Evolutionary conservation across 768 basidiomycete species (phyloP).

Genomic region (Asterophora lycoperdoides): DNA sequence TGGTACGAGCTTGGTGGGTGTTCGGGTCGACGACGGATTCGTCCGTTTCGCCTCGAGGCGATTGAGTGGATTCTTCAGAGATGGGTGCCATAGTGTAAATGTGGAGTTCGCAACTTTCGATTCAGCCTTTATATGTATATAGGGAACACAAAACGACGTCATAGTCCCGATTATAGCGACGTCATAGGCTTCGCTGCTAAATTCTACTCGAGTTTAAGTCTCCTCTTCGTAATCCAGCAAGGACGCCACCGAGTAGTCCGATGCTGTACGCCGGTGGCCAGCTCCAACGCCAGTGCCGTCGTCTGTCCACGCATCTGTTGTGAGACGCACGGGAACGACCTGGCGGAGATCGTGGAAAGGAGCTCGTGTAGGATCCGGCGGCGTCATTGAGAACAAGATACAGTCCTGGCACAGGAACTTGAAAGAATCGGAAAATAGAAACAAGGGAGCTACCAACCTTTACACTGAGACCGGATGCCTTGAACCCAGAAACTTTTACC

Average conservation of each 20-base stretch:
- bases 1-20: conserved; percentile 8
- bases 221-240: conserved; percentile 6
- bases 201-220: neutral
- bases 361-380: conserved; percentile 50
- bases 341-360: conserved; percentile 58
- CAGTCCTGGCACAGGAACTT: conserved; percentile 46
- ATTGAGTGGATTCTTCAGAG: too few relatives aligned
- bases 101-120: neutral
- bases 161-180: conserved; percentile 3
- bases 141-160: conserved; percentile 9
- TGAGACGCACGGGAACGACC: conserved; percentile 58
- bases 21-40: conserved; percentile 3
- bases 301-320: conserved; percentile 57
- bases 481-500: conserved; percentile 59
- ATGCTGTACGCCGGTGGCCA: neutral
- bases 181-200: neutral
- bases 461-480: conserved; percentile 57
- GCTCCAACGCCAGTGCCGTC: conserved; percentile 32
- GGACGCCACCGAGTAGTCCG: conserved; percentile 13
- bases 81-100: neutral
- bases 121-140: neutral
- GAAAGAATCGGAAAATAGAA: neutral
- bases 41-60: neutral
- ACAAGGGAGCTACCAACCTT: conserved; percentile 38
- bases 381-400: conserved; percentile 55